phyloP scores from a whole-genome alignment of 257 asterid species.

The Solanum appendiculatum region DNA sequence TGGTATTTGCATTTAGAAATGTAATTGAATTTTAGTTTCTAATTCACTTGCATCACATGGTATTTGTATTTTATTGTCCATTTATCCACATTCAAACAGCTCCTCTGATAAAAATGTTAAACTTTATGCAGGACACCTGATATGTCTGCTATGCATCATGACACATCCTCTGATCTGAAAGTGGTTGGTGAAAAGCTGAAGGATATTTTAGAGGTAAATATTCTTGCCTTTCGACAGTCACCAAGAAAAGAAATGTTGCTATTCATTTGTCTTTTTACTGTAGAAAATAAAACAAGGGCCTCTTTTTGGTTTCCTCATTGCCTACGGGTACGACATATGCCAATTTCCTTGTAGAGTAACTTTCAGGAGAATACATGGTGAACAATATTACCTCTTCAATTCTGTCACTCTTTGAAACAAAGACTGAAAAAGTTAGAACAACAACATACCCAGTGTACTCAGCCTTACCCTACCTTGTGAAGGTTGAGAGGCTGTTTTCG shows the following conservation, averaged over 20 bases:
- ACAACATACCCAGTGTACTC: not conserved
- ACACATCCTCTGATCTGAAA: conserved; percentile 57
- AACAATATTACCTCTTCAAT: not conserved
- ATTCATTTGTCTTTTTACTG: not conserved
- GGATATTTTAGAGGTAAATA: conserved; percentile 53
- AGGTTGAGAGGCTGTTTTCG: not conserved
- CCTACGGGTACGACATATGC: not conserved
- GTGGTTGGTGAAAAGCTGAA: conserved; percentile 56
- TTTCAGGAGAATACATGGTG: not conserved
- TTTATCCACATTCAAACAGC: not conserved
- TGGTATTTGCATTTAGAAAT: not conserved
- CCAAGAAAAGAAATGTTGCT: not conserved
- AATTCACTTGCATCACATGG: not conserved
- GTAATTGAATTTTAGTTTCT: not conserved
- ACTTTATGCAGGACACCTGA: conserved; percentile 67
- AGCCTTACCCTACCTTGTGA: not conserved
- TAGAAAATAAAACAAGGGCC: not conserved
- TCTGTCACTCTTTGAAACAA: not conserved
- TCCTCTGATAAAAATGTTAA: not conserved
- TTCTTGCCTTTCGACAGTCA: not conserved
- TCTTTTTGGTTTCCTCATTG: not conserved
- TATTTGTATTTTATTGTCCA: not conserved
- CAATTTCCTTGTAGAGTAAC: not conserved
- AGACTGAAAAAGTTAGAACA: not conserved
- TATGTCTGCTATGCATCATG: conserved; percentile 94